These are phyloP conservation scores for Aspergillus transmontanensis DNA, from an alignment of 2,329 filamentous ascomycete species.

Conservation along the genomic window DNA sequence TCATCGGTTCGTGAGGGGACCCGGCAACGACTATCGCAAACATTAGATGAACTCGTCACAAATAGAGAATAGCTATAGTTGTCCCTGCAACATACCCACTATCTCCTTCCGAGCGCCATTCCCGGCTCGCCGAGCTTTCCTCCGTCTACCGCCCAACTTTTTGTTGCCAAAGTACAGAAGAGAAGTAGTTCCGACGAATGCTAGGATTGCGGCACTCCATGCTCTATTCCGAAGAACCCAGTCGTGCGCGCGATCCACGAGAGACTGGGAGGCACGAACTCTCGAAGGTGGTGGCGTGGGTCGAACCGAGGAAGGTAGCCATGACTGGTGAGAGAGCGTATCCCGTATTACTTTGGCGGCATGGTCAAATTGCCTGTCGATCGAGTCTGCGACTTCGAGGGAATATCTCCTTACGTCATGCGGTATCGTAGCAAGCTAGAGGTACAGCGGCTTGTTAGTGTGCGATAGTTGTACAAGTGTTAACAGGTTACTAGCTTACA, in stretches of 20 bases:
- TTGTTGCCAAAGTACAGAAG: constrained; percentile 64
- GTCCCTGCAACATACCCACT: constrained; percentile 49
- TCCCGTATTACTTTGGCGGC: constrained; percentile 73
- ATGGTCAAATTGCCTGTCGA: constrained; percentile 79
- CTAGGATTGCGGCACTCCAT: constrained; percentile 69
- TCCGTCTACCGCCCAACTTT: constrained; percentile 60
- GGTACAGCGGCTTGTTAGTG: constrained; percentile 15
- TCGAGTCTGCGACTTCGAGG: constrained; percentile 72
- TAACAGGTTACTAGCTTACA: constrained; percentile 54
- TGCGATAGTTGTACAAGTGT: not conserved
- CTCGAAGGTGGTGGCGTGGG: constrained; percentile 43
- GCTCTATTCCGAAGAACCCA: constrained; percentile 77
- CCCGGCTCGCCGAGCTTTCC: constrained; percentile 74
- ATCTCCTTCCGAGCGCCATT: constrained; percentile 90
- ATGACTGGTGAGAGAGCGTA: constrained; percentile 65
- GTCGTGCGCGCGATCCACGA: constrained; percentile 61
- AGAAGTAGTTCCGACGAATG: constrained; percentile 68
- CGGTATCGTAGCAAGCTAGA: constrained; percentile 59
- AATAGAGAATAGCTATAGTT: constrained; percentile 12
- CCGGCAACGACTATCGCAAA: constrained; percentile 72
- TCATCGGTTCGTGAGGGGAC: constrained; percentile 81
- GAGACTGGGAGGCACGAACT: constrained; percentile 40
- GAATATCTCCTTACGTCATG: constrained; percentile 72
- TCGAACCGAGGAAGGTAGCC: constrained; percentile 71
- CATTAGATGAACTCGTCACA: constrained; percentile 12